phyloP scores from a whole-genome alignment of 140 eudicot genomes.

The Erigeron philadelphicus region DNA sequence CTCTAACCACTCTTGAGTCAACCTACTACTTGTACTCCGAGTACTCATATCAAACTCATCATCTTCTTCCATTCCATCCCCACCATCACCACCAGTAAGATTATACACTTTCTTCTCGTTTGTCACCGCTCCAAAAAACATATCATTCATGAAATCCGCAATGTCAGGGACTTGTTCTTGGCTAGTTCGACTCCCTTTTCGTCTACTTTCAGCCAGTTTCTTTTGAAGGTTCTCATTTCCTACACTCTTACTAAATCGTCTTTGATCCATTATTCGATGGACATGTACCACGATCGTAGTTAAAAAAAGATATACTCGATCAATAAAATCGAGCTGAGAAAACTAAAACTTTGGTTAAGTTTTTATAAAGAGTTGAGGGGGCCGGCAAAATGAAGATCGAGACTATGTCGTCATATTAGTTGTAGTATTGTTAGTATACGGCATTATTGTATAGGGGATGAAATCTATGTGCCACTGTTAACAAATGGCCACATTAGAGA shows the following conservation, averaged over 20 bases:
- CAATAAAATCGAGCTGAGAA: slow-evolving; percentile 19
- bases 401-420: slow-evolving; percentile 12
- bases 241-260: slow-evolving; percentile 41
- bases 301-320: neutral
- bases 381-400: slow-evolving; percentile 28
- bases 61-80: slow-evolving; percentile 22
- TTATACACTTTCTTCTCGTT: slow-evolving; percentile 53
- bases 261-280: slow-evolving; percentile 34
- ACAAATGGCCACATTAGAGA: slow-evolving; percentile 21
- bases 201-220: slow-evolving; percentile 34
- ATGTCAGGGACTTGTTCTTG: slow-evolving; percentile 59
- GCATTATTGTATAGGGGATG: slow-evolving; percentile 29
- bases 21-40: slow-evolving; percentile 57
- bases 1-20: slow-evolving; percentile 76
- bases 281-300: neutral
- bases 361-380: slow-evolving; percentile 25
- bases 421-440: slow-evolving; percentile 13
- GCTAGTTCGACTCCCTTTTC: slow-evolving; percentile 28
- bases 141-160: slow-evolving; percentile 80
- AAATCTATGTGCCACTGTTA: slow-evolving; percentile 32
- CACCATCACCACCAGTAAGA: slow-evolving; percentile 37
- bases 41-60: slow-evolving; percentile 60
- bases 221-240: slow-evolving; percentile 46
- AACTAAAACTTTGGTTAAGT: slow-evolving; percentile 22
- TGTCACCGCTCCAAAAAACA: slow-evolving; percentile 52